Evolutionary conservation across 805 yeast species (phyloP), one percentile per base, ranked within the genome.

Genomic region (Myxozyma kluyveri): DNA sequence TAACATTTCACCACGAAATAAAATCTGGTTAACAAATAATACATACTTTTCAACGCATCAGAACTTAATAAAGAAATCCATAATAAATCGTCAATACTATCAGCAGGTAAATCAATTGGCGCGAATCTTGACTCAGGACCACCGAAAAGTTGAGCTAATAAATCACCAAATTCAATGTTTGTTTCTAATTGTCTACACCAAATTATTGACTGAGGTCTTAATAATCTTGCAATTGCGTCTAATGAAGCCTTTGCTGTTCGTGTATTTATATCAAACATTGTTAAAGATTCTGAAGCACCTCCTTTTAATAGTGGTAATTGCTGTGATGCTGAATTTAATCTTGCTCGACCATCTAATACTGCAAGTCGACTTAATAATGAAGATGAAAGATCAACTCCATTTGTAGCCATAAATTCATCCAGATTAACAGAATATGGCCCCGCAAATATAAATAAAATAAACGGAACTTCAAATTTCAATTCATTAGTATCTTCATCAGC

Each of bases 91-190:
- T 47, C 54, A 9, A 56, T 31, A 12, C 53, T 57, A 2, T 26
- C 26, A 14, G 42, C 48, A 7, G 60, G 60, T n/a, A 56, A 22
- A 21, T 56, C 60, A 46, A 56, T 53, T 3, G 60, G 60, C 17
- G 54, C 58, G 47, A 58, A 53, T 14, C 17, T 12, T 10, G 59
- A 53, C 9, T 24, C 17, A 17, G 54, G 45, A 14, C 39, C 26
- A n/a, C 58, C 60, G 6, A 56, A 47, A 7, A 56, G 18, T 12
- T 32, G 7, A 14, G 41, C 47, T 2, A 54, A 17, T 14, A n/a
- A 17, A 18, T 45, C 27, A 4, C 60, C 59, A 47, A 54, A 53
- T 12, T 22, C 33, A 3, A 35, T 12, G 21, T 37, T 35, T 14
- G 18, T 18, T 26, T 56, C 60, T 12, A 47, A 33, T 36, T 56